Evolutionary conservation across 129 eudicot species (phyloP).

Genomic region (Cynara cardunculus): DNA sequence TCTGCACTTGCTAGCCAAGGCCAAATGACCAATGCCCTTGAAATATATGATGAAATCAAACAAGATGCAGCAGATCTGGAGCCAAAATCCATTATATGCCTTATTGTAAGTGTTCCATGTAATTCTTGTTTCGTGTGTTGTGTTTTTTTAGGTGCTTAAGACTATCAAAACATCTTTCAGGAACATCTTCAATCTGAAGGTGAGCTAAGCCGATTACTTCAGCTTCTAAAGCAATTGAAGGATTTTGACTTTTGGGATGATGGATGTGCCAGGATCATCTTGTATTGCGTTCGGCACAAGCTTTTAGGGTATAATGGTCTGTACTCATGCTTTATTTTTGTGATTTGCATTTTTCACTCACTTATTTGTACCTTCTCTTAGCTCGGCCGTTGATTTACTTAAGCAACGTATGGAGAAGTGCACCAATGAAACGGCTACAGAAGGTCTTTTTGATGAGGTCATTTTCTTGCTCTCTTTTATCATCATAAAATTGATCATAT

Average conservation of each 20-base stretch:
- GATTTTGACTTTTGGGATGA: slow-evolving; percentile 57
- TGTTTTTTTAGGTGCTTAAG: neutral
- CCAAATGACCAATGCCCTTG: slow-evolving; percentile 59
- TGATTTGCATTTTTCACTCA: neutral
- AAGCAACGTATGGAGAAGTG: slow-evolving; percentile 59
- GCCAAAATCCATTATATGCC: slow-evolving; percentile 69
- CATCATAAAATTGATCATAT: neutral
- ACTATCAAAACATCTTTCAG: slow-evolving; percentile 29
- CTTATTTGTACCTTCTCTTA: slow-evolving; percentile 22
- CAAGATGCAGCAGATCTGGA: slow-evolving; percentile 46
- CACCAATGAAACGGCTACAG: slow-evolving; percentile 42
- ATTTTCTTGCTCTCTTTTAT: slow-evolving; percentile 12
- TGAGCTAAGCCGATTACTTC: slow-evolving; percentile 48
- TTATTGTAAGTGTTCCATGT: slow-evolving; percentile 51
- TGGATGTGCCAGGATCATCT: slow-evolving; percentile 65
- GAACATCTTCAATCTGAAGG: slow-evolving; percentile 67
- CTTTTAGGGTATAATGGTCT: slow-evolving; percentile 42
- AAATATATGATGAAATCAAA: slow-evolving; percentile 62
- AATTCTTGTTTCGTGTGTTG: neutral
- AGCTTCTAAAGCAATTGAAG: slow-evolving; percentile 52
- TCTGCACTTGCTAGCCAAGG: slow-evolving; percentile 80
- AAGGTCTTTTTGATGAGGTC: slow-evolving; percentile 86
- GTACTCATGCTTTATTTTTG: neutral
- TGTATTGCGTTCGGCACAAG: slow-evolving; percentile 65
- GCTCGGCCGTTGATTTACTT: slow-evolving; percentile 71